Conservation (phyloP, 768 basidiomycete species). For the Boletus subparvulus region DNA sequence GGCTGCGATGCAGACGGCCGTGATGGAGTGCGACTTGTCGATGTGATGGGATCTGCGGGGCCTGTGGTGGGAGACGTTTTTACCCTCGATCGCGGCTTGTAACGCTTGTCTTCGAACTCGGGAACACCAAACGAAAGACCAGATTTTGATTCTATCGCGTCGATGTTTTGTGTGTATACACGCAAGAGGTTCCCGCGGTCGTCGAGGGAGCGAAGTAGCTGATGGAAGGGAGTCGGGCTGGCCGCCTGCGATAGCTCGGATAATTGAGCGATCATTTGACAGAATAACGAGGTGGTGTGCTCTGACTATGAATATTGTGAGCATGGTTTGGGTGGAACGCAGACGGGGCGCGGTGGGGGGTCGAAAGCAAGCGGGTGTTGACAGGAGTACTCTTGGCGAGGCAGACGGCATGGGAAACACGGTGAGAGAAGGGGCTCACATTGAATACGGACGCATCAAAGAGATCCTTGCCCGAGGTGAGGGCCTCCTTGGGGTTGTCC, state of each 20-base stretch:
- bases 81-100: slow-evolving; percentile 49
- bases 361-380: neutral
- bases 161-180: slow-evolving; percentile 94
- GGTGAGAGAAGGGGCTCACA: slow-evolving; percentile 42
- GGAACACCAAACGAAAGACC: slow-evolving; percentile 88
- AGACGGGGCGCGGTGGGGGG: neutral
- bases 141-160: slow-evolving; percentile 83
- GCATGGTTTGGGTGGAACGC: slow-evolving; percentile 8
- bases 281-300: slow-evolving; percentile 73
- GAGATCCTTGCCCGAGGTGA: slow-evolving; percentile 80
- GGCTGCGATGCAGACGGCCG: slow-evolving; percentile 21
- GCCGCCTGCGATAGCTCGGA: slow-evolving; percentile 71
- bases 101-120: slow-evolving; percentile 57
- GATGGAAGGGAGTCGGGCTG: slow-evolving; percentile 79
- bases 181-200: slow-evolving; percentile 73
- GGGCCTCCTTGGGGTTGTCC: slow-evolving; percentile 69
- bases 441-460: slow-evolving; percentile 91
- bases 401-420: slow-evolving; percentile 4
- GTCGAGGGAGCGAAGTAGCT: slow-evolving; percentile 71
- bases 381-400: neutral
- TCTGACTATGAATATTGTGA: slow-evolving; percentile 53
- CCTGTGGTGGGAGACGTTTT: slow-evolving; percentile 30
- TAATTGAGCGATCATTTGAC: slow-evolving; percentile 86
- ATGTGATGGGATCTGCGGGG: slow-evolving; percentile 14
- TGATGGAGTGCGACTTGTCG: slow-evolving; percentile 14